These are phyloP conservation scores for Ephemerocybe angulata DNA, from an alignment of 768 basidiomycete species.

Conservation along the genomic window DNA sequence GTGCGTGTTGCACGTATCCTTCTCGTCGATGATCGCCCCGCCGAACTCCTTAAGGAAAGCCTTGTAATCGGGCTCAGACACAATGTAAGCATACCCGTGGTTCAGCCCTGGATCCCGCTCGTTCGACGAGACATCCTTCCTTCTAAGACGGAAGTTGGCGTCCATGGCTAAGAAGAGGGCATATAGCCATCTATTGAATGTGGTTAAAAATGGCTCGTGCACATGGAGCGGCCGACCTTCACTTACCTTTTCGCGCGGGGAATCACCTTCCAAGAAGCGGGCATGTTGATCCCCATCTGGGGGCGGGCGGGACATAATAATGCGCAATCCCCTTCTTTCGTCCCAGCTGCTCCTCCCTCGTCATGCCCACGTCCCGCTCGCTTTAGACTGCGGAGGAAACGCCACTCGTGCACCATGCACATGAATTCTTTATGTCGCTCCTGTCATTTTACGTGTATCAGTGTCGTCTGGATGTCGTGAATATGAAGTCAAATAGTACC, in stretches of 20 bases:
- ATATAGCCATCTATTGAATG: slow-evolving; percentile 22
- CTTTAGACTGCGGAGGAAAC: slow-evolving; percentile 17
- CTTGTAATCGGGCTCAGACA: slow-evolving; percentile 18
- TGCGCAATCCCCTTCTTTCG: slow-evolving; percentile 15
- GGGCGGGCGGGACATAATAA: slow-evolving; percentile 22
- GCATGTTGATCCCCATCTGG: slow-evolving; percentile 17
- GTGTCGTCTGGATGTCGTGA: not conserved
- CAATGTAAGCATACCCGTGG: slow-evolving; percentile 24
- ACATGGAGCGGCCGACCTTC: slow-evolving; percentile 7
- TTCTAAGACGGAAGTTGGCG: slow-evolving; percentile 29
- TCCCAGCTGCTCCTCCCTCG: slow-evolving; percentile 6
- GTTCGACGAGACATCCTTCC: slow-evolving; percentile 20
- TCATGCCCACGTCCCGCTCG: slow-evolving; percentile 13
- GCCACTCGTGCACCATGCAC: slow-evolving; percentile 17
- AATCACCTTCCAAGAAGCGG: slow-evolving; percentile 12
- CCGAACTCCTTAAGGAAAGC: slow-evolving; percentile 14
- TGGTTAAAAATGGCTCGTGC: not conserved
- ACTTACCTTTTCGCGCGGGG: slow-evolving; percentile 4
- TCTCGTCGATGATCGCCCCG: slow-evolving; percentile 16
- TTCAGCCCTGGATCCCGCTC: slow-evolving; percentile 24
- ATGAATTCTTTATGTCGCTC: slow-evolving; percentile 16
- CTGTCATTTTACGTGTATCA: slow-evolving; percentile 8
- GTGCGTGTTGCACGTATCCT: slow-evolving; percentile 15
- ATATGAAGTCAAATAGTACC: slow-evolving; percentile 11
- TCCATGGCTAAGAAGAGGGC: slow-evolving; percentile 26